Percentiles rank a stretch among this genome's conserved stretches.
These are phyloP conservation scores for Odonthalia washingtoniensis DNA, from an alignment of 31 red algal genomes.

Conservation along the genomic window DNA sequence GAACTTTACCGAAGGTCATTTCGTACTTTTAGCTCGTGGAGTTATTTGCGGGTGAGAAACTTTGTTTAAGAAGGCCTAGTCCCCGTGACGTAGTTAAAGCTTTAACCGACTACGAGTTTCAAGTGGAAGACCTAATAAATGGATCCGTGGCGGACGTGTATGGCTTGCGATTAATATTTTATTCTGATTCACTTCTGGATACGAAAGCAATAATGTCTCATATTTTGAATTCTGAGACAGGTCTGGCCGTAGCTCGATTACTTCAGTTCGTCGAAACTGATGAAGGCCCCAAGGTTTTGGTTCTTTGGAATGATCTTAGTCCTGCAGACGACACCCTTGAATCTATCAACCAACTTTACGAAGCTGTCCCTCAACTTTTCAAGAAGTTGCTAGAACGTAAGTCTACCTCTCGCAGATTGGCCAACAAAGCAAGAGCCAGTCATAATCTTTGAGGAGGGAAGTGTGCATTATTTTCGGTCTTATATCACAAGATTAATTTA, in stretches of 20 bases:
- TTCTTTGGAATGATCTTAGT: not conserved
- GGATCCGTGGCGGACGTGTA: not conserved
- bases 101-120: constrained; percentile 19
- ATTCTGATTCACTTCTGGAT: not conserved
- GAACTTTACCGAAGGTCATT: not conserved
- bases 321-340: not conserved
- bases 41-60: not conserved
- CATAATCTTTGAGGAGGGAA: no score
- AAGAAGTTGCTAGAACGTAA: not conserved
- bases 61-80: not conserved
- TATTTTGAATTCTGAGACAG: not conserved
- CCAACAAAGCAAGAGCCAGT: not conserved
- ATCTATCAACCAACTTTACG: not conserved
- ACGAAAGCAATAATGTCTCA: not conserved
- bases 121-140: constrained; percentile 35
- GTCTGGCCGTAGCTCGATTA: not conserved
- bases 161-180: not conserved
- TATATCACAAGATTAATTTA: no score
- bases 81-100: constrained; percentile 7
- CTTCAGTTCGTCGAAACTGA: not conserved
- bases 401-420: not conserved
- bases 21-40: not conserved
- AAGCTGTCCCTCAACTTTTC: not conserved
- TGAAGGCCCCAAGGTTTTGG: not conserved
- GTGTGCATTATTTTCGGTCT: no score